Evolutionary conservation across 2,329 filamentous ascomycete species (phyloP), one percentile per base, ranked within the genome.

Genomic region (Mollisia scopiformis): DNA sequence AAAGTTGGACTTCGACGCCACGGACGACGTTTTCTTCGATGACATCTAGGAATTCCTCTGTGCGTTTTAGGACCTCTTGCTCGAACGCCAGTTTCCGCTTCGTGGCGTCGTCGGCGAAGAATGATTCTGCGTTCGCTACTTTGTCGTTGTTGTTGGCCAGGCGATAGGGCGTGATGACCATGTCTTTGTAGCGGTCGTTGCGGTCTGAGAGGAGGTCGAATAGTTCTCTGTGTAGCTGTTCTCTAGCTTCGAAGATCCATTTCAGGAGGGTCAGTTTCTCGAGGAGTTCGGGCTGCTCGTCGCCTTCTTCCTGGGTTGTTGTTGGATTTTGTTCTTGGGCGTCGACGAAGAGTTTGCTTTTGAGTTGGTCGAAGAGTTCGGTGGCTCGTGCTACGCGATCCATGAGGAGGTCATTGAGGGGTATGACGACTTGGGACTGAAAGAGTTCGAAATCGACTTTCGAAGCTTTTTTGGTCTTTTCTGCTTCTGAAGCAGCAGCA

Each of bases 221-320:
- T 56, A 94, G 85, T 69, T 92, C 90, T 46, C 91, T 88, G 77
- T 98, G 89, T 8, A 98, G 82, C 50, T 85, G 83, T 76, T 99
- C 95, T n/a, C 93, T 88, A 1, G 91, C 90, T 74, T 99, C 95
- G 69, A 97, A 98, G 8, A 98, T 87, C 93, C 95, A 98, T 72
- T 98, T 99, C 14, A 98, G 82, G 51, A 97, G 84, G 0, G 94
- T 98, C 13, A 99, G 82, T 76, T 97, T 96, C 75, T 99, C 95
- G 2, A 98, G 80, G 0, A 98, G 82, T 75, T 99, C 95, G 0
- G 95, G 95, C 73, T 93, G 88, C 74, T 97, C 94, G 68, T 98
- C 94, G 19, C 95, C 94, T 77, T 97, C 94, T 75, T 97, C 93
- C 74, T 97, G 93, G 0, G 93, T 90, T 75, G 92, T 87, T 70